phyloP scores from a whole-genome alignment of 495 filamentous ascomycete species.

The Patellaria atrata region DNA sequence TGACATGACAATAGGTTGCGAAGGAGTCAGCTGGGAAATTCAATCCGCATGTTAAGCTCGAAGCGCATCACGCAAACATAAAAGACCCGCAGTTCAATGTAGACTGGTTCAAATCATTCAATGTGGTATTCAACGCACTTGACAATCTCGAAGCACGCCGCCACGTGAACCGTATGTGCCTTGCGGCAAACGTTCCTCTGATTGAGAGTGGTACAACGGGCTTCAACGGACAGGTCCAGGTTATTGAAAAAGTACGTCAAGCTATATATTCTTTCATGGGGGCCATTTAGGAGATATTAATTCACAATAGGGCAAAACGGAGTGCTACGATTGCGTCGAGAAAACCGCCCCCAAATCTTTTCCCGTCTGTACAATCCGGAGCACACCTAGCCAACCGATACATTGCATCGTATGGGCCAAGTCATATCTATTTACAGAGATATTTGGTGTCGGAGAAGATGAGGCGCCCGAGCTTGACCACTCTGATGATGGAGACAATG shows the following conservation, averaged over 20 bases:
- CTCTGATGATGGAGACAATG: conserved; percentile 69
- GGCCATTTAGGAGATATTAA: neutral
- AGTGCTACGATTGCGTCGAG: conserved; percentile 88
- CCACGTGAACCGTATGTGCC: conserved; percentile 95
- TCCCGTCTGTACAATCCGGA: conserved; percentile 92
- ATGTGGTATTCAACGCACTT: conserved; percentile 87
- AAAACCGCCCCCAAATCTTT: conserved; percentile 85
- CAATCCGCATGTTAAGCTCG: conserved; percentile 76
- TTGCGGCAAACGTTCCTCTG: conserved; percentile 78
- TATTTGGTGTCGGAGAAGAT: conserved; percentile 86
- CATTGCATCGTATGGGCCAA: conserved; percentile 99
- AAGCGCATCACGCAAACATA: conserved; percentile 89
- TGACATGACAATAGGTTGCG: conserved; percentile 51
- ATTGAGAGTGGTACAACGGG: conserved; percentile 96
- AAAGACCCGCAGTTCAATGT: conserved; percentile 86
- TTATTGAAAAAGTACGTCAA: conserved; percentile 61
- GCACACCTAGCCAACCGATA: conserved; percentile 86
- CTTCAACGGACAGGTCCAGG: conserved; percentile 95
- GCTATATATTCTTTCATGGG: conserved; percentile 1
- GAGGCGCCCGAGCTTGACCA: conserved; percentile 61
- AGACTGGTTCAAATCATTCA: conserved; percentile 74
- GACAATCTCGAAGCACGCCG: conserved; percentile 91
- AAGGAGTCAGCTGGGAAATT: conserved; percentile 86
- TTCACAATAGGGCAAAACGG: conserved; percentile 54
- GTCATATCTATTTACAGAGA: conserved; percentile 85